Percentiles rank a stretch among this genome's conserved stretches.
Evolutionary conservation across 345 rosid species (phyloP).

Genomic region (Dipteronia sinensis): DNA sequence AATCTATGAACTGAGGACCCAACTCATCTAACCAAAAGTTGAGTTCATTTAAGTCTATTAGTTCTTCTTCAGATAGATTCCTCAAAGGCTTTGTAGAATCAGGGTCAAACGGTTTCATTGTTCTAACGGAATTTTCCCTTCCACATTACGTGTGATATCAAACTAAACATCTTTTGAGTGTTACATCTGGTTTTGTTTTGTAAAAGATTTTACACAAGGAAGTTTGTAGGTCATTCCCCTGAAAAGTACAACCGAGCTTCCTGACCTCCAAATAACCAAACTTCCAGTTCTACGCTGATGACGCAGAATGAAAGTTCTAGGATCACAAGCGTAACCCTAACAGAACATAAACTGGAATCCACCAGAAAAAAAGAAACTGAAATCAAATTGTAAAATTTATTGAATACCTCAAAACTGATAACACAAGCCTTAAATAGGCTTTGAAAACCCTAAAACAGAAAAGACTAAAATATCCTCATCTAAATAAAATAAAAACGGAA

Average conservation of each 20-base stretch:
- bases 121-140: constrained; percentile 23
- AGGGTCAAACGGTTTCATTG: constrained; percentile 27
- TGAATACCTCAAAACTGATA: too few relatives aligned
- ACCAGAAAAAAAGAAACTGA: too few relatives aligned
- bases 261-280: constrained; percentile 92
- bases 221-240: constrained; percentile 80
- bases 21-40: constrained; percentile 68
- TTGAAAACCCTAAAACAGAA: too few relatives aligned
- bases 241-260: constrained; percentile 82
- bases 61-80: constrained; percentile 59
- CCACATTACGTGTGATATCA: constrained; percentile 19
- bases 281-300: constrained; percentile 85
- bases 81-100: constrained; percentile 44
- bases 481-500: too few relatives aligned
- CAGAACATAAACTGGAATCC: constrained; percentile 24
- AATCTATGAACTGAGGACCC: constrained; percentile 87
- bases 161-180: constrained; percentile 10
- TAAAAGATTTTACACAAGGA: constrained; percentile 63
- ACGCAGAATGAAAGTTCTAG: too few relatives aligned
- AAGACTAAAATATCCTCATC: too few relatives aligned
- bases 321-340: too few relatives aligned
- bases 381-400: too few relatives aligned
- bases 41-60: constrained; percentile 57
- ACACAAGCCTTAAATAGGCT: too few relatives aligned
- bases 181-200: constrained; percentile 36